Evolutionary conservation across 2,329 filamentous ascomycete genomes (phyloP).

Genomic region (Colletotrichum costaricense): DNA sequence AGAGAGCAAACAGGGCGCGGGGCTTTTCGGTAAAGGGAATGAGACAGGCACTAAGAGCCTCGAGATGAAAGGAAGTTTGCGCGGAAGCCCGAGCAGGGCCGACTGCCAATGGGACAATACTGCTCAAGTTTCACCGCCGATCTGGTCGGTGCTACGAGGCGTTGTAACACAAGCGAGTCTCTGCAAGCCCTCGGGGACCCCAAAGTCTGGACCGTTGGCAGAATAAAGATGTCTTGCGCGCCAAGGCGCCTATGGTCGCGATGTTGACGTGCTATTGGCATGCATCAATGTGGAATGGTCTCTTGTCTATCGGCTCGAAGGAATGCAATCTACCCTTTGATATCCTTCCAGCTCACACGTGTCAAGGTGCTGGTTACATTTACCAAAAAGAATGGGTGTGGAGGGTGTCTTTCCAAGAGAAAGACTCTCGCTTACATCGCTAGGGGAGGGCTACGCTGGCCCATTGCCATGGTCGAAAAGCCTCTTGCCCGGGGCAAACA

Average conservation of each 20-base stretch:
- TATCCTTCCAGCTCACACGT: background rate
- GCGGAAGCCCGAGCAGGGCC: background rate
- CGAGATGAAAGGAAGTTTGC: background rate
- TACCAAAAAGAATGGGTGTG: too few relatives aligned
- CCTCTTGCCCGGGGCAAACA: too few relatives aligned
- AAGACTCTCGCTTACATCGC: too few relatives aligned
- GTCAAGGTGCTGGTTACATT: too few relatives aligned
- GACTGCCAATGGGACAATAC: background rate
- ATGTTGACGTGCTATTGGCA: too few relatives aligned
- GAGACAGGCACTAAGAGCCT: background rate
- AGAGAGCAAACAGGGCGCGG: background rate
- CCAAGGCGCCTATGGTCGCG: too few relatives aligned
- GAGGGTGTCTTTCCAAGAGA: too few relatives aligned
- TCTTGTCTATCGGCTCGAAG: background rate
- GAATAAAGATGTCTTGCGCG: too few relatives aligned
- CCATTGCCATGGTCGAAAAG: too few relatives aligned
- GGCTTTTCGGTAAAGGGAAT: background rate
- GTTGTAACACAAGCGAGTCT: background rate
- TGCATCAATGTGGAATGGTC: background rate
- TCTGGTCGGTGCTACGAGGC: background rate
- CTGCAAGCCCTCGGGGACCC: background rate
- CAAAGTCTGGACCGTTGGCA: too few relatives aligned
- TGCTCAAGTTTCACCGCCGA: background rate
- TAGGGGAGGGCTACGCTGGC: too few relatives aligned
- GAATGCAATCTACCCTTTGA: background rate